phyloP scores from a whole-genome alignment of 345 rosid genomes.

The Eucalyptus guilfoylei region DNA sequence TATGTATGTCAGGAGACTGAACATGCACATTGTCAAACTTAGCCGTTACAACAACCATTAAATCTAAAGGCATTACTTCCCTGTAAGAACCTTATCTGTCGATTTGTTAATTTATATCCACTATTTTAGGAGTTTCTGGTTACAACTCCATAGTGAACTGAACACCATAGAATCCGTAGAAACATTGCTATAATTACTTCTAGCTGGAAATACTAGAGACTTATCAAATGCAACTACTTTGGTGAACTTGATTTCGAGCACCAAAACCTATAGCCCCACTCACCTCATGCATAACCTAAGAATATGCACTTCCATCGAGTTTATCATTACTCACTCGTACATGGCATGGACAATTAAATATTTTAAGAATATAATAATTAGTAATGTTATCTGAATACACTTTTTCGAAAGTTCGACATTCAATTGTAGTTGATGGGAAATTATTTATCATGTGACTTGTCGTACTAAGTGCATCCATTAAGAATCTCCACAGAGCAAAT shows the following conservation, averaged over 20 bases:
- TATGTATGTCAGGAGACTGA: rapidly evolving
- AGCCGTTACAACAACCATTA: rapidly evolving
- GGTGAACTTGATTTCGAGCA: background rate
- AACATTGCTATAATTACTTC: background rate
- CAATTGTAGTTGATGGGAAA: background rate
- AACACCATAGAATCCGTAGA: background rate
- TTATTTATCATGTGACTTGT: rapidly evolving
- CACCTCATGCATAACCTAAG: background rate
- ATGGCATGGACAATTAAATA: no score
- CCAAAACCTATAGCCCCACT: background rate
- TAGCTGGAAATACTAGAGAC: rapidly evolving
- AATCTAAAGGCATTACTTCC: background rate
- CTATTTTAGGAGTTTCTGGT: background rate
- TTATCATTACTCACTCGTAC: rapidly evolving
- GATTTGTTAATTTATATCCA: rapidly evolving
- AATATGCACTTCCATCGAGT: rapidly evolving
- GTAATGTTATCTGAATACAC: rapidly evolving
- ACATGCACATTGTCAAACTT: background rate
- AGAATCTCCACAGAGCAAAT: rapidly evolving
- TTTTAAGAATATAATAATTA: rapidly evolving
- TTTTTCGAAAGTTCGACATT: rapidly evolving
- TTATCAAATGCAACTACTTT: rapidly evolving
- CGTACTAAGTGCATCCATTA: rapidly evolving
- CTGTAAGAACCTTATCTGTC: rapidly evolving
- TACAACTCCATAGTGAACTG: rapidly evolving